Percentiles rank a stretch among this genome's conserved stretches.
phyloP scores from a whole-genome alignment of 148 eudicot species.

The Vaccinium myrtillus region DNA sequence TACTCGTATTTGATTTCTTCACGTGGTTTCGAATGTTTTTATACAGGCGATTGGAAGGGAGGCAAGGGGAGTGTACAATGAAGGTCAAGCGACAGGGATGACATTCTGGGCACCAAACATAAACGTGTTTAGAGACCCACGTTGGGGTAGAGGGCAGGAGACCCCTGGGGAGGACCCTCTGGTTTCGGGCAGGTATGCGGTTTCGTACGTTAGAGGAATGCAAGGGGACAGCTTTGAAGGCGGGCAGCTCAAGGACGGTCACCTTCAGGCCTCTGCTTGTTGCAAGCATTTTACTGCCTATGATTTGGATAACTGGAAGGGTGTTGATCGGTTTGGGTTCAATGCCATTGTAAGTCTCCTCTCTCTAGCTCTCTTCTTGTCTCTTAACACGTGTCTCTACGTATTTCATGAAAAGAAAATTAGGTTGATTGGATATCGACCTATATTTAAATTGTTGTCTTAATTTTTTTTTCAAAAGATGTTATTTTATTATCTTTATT shows the following conservation, averaged over 20 bases:
- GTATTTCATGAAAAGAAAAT: too few relatives aligned
- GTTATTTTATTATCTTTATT: too few relatives aligned
- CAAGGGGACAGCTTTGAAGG: constrained; percentile 70
- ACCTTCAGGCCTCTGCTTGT: constrained; percentile 77
- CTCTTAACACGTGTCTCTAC: not conserved
- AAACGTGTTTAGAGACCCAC: constrained; percentile 76
- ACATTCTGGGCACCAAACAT: constrained; percentile 95
- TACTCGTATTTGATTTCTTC: not conserved
- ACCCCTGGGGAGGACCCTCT: constrained; percentile 83
- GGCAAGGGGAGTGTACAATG: constrained; percentile 74
- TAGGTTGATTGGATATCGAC: too few relatives aligned
- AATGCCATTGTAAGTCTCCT: constrained; percentile 55
- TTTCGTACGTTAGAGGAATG: constrained; percentile 65
- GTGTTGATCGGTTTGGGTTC: constrained; percentile 53
- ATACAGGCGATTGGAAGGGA: constrained; percentile 71
- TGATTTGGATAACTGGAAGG: constrained; percentile 73
- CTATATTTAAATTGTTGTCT: too few relatives aligned
- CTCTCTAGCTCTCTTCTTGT: not conserved
- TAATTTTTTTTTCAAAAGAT: too few relatives aligned
- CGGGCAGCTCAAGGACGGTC: constrained; percentile 28
- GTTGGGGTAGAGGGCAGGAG: constrained; percentile 93
- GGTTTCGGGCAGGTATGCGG: constrained; percentile 55
- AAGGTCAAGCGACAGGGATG: constrained; percentile 74
- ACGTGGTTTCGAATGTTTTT: not conserved
- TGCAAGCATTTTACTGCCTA: constrained; percentile 85